Evolutionary conservation across 345 rosid genomes (phyloP), one percentile per base, ranked within the genome.

Genomic region (Lepidium africanum): DNA sequence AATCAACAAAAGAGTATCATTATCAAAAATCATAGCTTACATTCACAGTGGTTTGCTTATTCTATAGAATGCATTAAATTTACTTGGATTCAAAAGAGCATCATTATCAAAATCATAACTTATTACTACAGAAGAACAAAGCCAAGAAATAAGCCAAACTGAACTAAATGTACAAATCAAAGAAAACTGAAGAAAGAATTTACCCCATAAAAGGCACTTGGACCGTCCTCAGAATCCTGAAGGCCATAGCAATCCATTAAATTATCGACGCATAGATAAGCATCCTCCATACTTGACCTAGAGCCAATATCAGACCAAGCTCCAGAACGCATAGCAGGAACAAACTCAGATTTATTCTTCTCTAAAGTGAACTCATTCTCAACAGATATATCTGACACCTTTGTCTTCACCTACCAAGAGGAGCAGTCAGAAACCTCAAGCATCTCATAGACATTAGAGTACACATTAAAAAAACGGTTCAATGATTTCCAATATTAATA

Each of bases 161-260:
- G 32, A 27, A 49, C 9, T 25, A 13, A 40, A 4, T 5, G 15
- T 12, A 43, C 9, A 70, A 30, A 14, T 3, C 57, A 58, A 48
- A 25, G 35, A 53, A 53, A 25, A 15, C 19, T 47, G 23, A 48
- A 6, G 53, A 70, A 75, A 49, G 55, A 35, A 42, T 5, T 16
- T 81, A 89, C 98, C 88, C 93, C 98, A 52, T 89, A 92, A 79
- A 92, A 86, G 70, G 96, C 90, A 80, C 71, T 86, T 12, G 93
- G 98, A 46, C 77, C 82, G 19, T 78, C 79, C 30, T 45, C 50
- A 27, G 73, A 59, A 41, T 64, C 73, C 68, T 71, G 46, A 57
- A 87, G 75, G 21, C 86, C 85, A 64, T 75, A 86, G 46, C 76
- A 83, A 67, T 60, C 69, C 75, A 76, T 48, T 51, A 92, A 81